These are phyloP conservation scores for Fulvia fulva DNA, from an alignment of 2,329 filamentous ascomycete species.

Conservation along the genomic window DNA sequence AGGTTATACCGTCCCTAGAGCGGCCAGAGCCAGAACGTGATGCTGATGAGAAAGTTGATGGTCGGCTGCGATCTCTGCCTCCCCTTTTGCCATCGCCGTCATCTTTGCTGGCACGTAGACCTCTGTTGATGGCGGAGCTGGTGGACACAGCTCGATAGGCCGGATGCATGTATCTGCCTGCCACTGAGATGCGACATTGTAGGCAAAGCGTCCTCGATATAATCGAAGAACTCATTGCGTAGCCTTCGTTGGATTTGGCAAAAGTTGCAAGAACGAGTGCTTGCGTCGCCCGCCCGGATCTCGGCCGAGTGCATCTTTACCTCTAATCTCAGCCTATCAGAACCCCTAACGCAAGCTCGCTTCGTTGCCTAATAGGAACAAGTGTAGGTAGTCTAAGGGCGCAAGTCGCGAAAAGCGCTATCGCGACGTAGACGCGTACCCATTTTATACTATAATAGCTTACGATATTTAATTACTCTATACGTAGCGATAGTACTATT, in stretches of 20 bases:
- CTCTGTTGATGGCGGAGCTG: constrained; percentile 65
- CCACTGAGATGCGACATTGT: constrained; percentile 7
- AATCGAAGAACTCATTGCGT: constrained; percentile 5
- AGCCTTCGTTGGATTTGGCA: neutral
- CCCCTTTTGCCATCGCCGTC: constrained; percentile 11
- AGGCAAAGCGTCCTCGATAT: constrained; percentile 8
- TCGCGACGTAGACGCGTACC: no score
- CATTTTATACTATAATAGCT: no score
- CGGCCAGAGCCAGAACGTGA: neutral
- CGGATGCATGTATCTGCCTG: neutral
- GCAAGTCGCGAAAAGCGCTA: no score
- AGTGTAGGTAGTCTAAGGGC: no score
- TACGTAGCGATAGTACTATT: no score
- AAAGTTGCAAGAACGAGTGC: neutral
- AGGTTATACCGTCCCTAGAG: neutral
- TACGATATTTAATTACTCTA: no score
- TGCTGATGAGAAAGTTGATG: neutral
- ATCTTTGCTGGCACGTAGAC: constrained; percentile 47
- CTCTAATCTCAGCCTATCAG: no score
- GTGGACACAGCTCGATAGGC: constrained; percentile 52
- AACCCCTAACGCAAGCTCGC: no score
- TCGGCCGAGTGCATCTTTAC: no score
- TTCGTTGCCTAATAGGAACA: no score
- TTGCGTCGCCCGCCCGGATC: neutral
- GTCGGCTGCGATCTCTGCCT: constrained; percentile 13